Conservation (phyloP, 148 eudicot genomes). For the Spergularia marina region DNA sequence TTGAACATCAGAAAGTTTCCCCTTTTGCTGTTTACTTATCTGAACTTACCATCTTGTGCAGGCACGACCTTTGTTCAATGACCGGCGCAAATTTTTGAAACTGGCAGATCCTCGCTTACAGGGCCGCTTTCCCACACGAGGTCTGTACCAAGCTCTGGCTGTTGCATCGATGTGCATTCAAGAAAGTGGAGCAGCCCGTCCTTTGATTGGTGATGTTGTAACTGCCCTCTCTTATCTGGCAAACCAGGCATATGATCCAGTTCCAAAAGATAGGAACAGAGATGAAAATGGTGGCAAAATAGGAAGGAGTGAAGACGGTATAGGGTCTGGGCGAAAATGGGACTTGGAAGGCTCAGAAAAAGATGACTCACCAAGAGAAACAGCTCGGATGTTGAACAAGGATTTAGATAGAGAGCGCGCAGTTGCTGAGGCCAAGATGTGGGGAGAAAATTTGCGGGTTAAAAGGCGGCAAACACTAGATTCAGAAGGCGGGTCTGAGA, state of each 20-base stretch:
- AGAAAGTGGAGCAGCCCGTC: slow-evolving; percentile 83
- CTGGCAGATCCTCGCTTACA: slow-evolving; percentile 70
- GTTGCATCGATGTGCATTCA: slow-evolving; percentile 94
- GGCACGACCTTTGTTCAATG: slow-evolving; percentile 83
- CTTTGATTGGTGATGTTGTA: slow-evolving; percentile 83
- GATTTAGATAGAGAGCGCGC: slow-evolving; percentile 75
- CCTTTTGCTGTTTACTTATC: neutral
- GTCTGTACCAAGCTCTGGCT: slow-evolving; percentile 79
- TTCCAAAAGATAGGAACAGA: slow-evolving; percentile 36
- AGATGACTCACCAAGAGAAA: slow-evolving; percentile 72
- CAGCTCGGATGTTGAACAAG: slow-evolving; percentile 50
- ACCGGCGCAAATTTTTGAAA: slow-evolving; percentile 57
- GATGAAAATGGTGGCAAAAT: slow-evolving; percentile 51
- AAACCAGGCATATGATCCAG: slow-evolving; percentile 65
- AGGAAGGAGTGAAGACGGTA: slow-evolving; percentile 51
- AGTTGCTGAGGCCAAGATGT: slow-evolving; percentile 88
- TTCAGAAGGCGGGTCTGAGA: slow-evolving; percentile 31
- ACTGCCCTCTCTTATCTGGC: slow-evolving; percentile 85
- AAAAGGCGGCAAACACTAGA: slow-evolving; percentile 40
- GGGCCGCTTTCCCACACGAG: slow-evolving; percentile 68
- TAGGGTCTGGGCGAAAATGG: slow-evolving; percentile 61
- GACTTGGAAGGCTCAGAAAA: slow-evolving; percentile 68
- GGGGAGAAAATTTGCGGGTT: slow-evolving; percentile 70
- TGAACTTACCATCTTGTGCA: slow-evolving; percentile 29
- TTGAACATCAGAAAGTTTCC: neutral